Base-by-base conservation (phyloP, 1,284 basidiomycete species). In the Ustilago loliicola region DNA sequence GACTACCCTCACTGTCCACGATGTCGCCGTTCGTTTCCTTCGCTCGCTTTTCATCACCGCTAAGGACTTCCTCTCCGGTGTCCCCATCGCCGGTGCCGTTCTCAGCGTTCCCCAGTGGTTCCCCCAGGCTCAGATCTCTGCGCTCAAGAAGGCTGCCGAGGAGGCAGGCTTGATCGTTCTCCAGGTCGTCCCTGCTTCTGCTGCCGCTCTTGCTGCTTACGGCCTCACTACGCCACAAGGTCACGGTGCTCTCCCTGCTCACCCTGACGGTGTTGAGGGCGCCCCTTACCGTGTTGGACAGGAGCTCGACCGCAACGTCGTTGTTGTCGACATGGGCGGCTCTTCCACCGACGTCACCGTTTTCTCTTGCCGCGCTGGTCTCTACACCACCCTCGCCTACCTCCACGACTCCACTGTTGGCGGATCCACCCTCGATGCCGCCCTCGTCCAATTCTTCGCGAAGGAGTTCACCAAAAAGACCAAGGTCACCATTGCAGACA, bases 381-480 rank as follows among this genome's bases (percentile, higher is more conserved):
- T 90, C 73, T 90, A 89, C 87, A 87, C 89, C 55, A 87, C 88
- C 51, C 87, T 90, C 64, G 86, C 87, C 71, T 88, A 88, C 78
- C 88, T 87, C 34, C 83, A 88, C 75, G 88, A 90, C 75, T 79
- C 88, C 81, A 86, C 86, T 67, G 86, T 90, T 48, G 90, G 89
- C 71, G 91, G 91, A 0, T 89, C 91, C 75, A 89, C 90, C 63
- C 91, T 95, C 82, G 95, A 96, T 87, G 90, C 91, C 65, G 91
- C 92, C 80, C 90, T 98, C 50, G 91, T 98, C 88, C 91, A 93
- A 71, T 94, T 93, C 89, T 98, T 99, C 87, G 92, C 94, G 62
- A 93, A 96, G 86, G 96, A 99, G 84, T 99, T 99, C 87, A 94
- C 94, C 62, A 98, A 98, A 88, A 99, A 98, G 89, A 95, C 93